These are phyloP conservation scores for Haplosporangium gracile DNA, from an alignment of 192 early-diverging fungal species.

Conservation along the genomic window DNA sequence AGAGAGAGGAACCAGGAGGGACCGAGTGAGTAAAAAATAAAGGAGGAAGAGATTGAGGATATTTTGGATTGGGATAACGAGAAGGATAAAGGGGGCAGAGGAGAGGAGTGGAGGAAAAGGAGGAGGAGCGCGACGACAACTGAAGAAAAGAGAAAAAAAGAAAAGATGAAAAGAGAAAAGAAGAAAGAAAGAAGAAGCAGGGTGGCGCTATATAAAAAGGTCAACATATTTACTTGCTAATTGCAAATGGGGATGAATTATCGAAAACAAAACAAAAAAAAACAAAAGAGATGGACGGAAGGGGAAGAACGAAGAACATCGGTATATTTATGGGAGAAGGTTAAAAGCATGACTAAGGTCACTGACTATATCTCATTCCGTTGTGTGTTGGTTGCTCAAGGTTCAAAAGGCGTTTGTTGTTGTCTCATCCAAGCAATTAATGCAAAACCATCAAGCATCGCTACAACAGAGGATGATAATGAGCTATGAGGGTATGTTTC, in stretches of 20 bases:
- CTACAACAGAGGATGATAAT: too few relatives aligned
- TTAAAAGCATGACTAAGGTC: too few relatives aligned
- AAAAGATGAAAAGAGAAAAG: background rate
- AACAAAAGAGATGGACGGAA: background rate
- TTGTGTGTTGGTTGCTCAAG: too few relatives aligned
- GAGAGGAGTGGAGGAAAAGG: background rate
- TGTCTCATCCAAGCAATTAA: too few relatives aligned
- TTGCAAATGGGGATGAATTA: background rate
- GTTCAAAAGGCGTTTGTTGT: too few relatives aligned
- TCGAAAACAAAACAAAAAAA: background rate
- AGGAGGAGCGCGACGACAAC: slow-evolving; percentile 2
- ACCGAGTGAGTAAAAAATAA: background rate
- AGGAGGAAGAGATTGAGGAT: background rate
- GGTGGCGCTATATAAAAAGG: too few relatives aligned
- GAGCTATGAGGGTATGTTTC: too few relatives aligned
- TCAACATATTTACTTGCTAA: too few relatives aligned
- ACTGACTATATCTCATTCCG: too few relatives aligned
- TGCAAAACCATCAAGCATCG: too few relatives aligned
- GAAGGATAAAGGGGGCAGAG: background rate
- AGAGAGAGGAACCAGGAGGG: background rate
- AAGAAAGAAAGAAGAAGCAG: background rate
- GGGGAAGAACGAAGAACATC: too few relatives aligned
- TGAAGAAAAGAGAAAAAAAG: background rate
- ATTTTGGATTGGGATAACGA: background rate
- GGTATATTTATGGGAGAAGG: background rate